Evolutionary conservation across 2,329 filamentous ascomycete genomes (phyloP).

Genomic region (Fusarium mangiferae): DNA sequence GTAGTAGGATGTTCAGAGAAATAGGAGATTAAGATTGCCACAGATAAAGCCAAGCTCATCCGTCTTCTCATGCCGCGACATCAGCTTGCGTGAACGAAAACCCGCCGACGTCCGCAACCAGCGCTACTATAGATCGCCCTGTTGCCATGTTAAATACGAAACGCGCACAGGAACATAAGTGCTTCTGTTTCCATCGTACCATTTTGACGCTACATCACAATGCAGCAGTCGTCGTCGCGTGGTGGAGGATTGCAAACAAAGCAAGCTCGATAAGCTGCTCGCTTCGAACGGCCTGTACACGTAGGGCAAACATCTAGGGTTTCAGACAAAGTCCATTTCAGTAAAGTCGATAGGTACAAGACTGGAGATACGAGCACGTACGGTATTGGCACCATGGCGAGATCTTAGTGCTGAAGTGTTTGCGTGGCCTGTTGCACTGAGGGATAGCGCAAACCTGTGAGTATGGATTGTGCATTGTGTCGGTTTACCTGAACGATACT

Average conservation of each 20-base stretch:
- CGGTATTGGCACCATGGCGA: neutral
- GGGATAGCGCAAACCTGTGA: neutral
- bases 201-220: neutral
- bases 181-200: neutral
- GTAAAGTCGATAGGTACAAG: neutral
- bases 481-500: fast-evolving
- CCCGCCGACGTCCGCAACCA: too few relatives aligned
- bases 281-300: neutral
- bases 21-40: too few relatives aligned
- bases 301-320: neutral
- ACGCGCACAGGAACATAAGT: neutral
- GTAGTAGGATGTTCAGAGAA: too few relatives aligned
- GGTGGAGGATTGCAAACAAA: neutral
- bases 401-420: neutral
- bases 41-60: too few relatives aligned
- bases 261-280: neutral
- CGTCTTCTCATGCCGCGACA: too few relatives aligned
- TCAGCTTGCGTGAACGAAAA: too few relatives aligned
- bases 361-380: too few relatives aligned
- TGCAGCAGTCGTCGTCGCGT: neutral
- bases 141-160: neutral
- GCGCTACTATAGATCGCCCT: neutral
- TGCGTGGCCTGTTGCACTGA: neutral
- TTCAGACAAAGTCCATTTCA: neutral
- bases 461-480: neutral